A percentile compares a stretch with the other conserved stretches of the same genome.
phyloP scores from a whole-genome alignment of 108 stramenopile species.

The Nitzschia putrida region DNA sequence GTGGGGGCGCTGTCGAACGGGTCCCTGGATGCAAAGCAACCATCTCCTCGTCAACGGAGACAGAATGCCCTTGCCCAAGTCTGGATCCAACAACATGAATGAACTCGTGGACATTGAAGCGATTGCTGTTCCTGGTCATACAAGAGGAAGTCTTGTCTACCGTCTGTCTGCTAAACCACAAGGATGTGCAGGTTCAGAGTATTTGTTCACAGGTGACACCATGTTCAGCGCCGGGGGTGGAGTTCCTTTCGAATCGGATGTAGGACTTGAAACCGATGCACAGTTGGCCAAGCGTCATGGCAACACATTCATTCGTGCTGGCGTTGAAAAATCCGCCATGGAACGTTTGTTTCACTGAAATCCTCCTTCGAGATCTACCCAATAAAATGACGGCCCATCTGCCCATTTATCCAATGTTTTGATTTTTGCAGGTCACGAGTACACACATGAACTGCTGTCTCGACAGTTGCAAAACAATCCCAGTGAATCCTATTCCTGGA shows the following conservation, averaged over 20 bases:
- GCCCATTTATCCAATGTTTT: constrained; percentile 36
- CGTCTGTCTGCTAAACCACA: constrained; percentile 49
- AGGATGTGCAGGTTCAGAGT: constrained; percentile 30
- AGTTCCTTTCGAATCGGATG: constrained; percentile 81
- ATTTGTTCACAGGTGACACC: constrained; percentile 82
- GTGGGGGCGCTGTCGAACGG: constrained; percentile 77
- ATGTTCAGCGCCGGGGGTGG: constrained; percentile 81
- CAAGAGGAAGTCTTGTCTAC: constrained; percentile 79
- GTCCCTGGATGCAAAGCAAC: constrained; percentile 73
- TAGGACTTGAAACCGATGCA: constrained; percentile 49
- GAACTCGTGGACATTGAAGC: constrained; percentile 67
- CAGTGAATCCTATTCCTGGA: constrained; percentile 56
- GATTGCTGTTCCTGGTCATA: constrained; percentile 73
- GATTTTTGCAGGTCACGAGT: constrained; percentile 85
- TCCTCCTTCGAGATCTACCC: constrained; percentile 46
- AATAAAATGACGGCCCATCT: constrained; percentile 5
- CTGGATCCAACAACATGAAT: constrained; percentile 67
- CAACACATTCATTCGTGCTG: constrained; percentile 46
- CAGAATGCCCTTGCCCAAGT: constrained; percentile 54
- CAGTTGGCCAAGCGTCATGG: constrained; percentile 46
- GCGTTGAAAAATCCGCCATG: constrained; percentile 50
- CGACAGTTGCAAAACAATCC: constrained; percentile 55
- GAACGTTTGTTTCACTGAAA: constrained; percentile 85
- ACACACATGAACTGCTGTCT: constrained; percentile 70
- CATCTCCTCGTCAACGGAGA: constrained; percentile 64